phyloP scores from a whole-genome alignment of 805 yeast genomes.

The Scheffersomyces stipitis region DNA sequence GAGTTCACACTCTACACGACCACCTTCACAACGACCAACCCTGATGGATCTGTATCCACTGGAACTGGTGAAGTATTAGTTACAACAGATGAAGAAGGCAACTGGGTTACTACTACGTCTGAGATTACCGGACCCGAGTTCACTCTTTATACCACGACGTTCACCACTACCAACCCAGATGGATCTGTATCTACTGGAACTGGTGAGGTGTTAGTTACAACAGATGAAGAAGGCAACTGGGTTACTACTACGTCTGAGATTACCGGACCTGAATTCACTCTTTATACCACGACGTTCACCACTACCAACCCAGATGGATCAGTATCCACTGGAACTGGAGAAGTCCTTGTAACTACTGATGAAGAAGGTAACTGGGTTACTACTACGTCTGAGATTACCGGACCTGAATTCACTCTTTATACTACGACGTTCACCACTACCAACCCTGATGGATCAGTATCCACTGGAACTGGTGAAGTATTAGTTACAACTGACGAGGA shows the following conservation, averaged over 20 bases:
- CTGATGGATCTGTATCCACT: conserved; percentile 14
- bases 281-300: conserved; percentile 18
- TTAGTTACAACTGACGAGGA: conserved; percentile 13
- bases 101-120: conserved; percentile 12
- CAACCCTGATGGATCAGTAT: conserved; percentile 9
- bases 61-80: conserved; percentile 18
- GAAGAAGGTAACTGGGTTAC: conserved; percentile 13
- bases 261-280: too few species aligned
- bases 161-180: conserved; percentile 4
- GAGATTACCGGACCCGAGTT: conserved; percentile 2
- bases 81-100: conserved; percentile 16
- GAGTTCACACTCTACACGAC: conserved; percentile 13
- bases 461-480: conserved; percentile 19
- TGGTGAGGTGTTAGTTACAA: conserved; percentile 15
- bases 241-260: conserved; percentile 15
- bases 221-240: conserved; percentile 15
- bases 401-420: conserved; percentile 8
- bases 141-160: conserved; percentile 7
- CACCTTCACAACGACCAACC: conserved; percentile 13
- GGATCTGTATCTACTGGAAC: conserved; percentile 7
- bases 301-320: conserved; percentile 14
- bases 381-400: conserved; percentile 8
- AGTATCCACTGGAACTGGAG: conserved; percentile 15
- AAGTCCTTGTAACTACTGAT: conserved; percentile 15
- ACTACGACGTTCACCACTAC: conserved; percentile 20